Percentiles rank a stretch among this genome's conserved stretches.
Evolutionary conservation across 495 filamentous ascomycete species (phyloP).

Genomic region (Aspergillus campestris): DNA sequence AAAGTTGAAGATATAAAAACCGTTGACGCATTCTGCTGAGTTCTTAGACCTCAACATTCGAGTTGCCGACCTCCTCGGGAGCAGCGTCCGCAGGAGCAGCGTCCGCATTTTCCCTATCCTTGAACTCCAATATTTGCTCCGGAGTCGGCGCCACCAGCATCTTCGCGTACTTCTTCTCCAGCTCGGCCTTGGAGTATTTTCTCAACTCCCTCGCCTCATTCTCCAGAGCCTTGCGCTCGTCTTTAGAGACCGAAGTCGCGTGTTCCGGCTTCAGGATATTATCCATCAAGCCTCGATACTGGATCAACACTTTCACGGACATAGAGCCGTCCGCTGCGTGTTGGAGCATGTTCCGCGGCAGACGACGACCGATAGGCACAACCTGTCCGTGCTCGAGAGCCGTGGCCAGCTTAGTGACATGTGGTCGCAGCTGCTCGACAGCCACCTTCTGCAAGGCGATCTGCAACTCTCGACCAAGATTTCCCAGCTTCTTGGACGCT

Average conservation of each 20-base stretch:
- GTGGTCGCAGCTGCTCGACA: conserved; percentile 19
- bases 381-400: background rate
- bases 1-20: background rate
- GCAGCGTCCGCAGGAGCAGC: no score
- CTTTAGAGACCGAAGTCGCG: conserved; percentile 18
- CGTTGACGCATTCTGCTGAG: background rate
- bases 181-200: conserved; percentile 23
- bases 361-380: conserved; percentile 1
- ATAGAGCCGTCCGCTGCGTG: conserved; percentile 7
- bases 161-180: conserved; percentile 7
- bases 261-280: conserved; percentile 19
- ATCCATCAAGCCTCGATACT: conserved; percentile 22
- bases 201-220: conserved; percentile 19
- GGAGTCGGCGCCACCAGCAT: conserved; percentile 15
- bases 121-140: conserved; percentile 14
- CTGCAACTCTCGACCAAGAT: conserved; percentile 20
- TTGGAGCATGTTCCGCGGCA: background rate
- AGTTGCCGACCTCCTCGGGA: no score
- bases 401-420: conserved; percentile 17
- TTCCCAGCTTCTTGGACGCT: conserved; percentile 8
- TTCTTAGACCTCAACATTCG: no score
- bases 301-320: conserved; percentile 19
- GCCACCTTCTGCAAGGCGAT: conserved; percentile 17
- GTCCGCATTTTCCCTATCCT: background rate
- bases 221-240: conserved; percentile 14